Evolutionary conservation across 805 yeast genomes (phyloP), one percentile per base, ranked within the genome.

Genomic region (Spathaspora arborariae): DNA sequence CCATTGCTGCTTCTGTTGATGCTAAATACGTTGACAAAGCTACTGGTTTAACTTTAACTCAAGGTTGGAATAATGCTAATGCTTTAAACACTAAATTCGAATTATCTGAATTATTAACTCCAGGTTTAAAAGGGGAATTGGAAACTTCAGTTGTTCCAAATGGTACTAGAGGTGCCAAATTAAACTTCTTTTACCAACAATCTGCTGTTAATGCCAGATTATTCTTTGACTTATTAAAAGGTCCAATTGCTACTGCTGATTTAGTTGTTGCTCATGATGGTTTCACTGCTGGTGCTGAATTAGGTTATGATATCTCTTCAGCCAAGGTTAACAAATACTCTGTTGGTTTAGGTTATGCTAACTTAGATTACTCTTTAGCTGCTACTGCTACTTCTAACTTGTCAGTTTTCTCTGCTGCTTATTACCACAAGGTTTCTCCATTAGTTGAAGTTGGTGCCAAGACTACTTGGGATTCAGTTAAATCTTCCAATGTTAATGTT

Each of bases 21-120:
- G 87, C 95, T 61, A 89, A 88, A 78, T 88, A 85, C 79, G 74
- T 87, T 52, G 99, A 94, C 82, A 89, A 89, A 79, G 79, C 90
- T 53, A 77, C 94, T 52, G 97, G 97, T 55, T 78, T 94, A 64
- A 82, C 97, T 55, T 76, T 94, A 65, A 90, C 97, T 58, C 98
- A 94, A 79, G 96, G 97, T 66, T 91, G 98, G 97, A 85, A 91
- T 76, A 88, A 96, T 60, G 85, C 95, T 70, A 92, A 92, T 72
- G 80, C 85, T 55, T 77, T 94, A 66, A 85, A 82, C 78, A 88
- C 98, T 76, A 92, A 89, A 80, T 79, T 94, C 59, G 97, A 92
- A 78, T 80, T 94, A 62, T 79, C 84, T 50, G 96, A 91, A 71
- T 86, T 89, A 60, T 80, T 92, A 73, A 85, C 97, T 51, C 96